Evolutionary conservation across 2,329 filamentous ascomycete species (phyloP), one percentile per base, ranked within the genome.

Genomic region (Alternaria gaisen): DNA sequence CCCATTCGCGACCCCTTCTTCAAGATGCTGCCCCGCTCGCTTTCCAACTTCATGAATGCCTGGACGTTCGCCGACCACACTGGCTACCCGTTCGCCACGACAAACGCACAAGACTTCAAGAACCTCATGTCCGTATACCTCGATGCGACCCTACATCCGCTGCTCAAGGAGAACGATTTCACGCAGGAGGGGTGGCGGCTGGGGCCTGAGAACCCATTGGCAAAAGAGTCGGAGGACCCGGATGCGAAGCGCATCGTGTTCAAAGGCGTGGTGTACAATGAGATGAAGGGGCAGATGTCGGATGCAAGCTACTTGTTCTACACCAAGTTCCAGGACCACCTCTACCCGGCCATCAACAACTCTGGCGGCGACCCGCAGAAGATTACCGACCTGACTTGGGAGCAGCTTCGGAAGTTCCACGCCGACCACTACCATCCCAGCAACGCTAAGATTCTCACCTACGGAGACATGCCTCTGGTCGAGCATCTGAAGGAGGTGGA

Each of bases 1-100:
- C 95, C 95, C n/a, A 94, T 99, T 60, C 92, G 95, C 64, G 95
- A 99, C 75, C 95, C 95, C 0, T 99, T 99, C 84, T 99, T 99
- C 85, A 99, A 98, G 86, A 99, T 99, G 95, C 87, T 99, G 26
- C 95, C 95, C 22, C 89, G 95, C 70, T 97, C 95, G 5, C 86
- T 99, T n/a, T 97, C 95, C 66, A 99, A 98, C 80, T 99, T 97
- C 77, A 99, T 99, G 95, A 99, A 99, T 79, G 95, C 95, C 63
- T 97, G 98, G 77, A 99, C 95, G 42, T 93, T 94, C 26, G 91
- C 93, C 22, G 94, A 98, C 74, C 94, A 99, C 78, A 99, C 95
- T 11, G 97, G 93, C 69, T 99, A 99, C 76, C 95, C 95, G 2
- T 99, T 99, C 79, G 94, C 95, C 58, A 99, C 95, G 2, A 99